Percentiles rank a stretch among this genome's conserved stretches.
These are phyloP conservation scores for Naganishia liquefaciens DNA, from an alignment of 1,284 basidiomycete genomes.

Conservation along the genomic window DNA sequence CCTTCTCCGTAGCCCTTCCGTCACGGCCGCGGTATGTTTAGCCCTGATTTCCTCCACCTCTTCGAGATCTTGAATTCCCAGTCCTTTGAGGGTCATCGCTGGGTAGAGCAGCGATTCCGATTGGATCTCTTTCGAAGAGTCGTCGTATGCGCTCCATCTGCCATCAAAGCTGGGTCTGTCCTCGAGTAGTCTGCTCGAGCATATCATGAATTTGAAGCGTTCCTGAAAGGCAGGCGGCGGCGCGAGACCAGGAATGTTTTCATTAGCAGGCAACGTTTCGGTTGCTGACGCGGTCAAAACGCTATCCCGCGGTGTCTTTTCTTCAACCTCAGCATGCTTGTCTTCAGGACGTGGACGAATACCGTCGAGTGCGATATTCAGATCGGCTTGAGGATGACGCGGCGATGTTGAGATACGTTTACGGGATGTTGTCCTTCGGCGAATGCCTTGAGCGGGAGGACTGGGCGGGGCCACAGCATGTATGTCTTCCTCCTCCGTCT, in stretches of 20 bases:
- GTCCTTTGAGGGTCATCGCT: conserved; percentile 4
- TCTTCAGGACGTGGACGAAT: background rate
- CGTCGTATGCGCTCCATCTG: background rate
- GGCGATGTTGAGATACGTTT: background rate
- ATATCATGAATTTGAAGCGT: conserved; percentile 28
- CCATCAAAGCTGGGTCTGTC: conserved; percentile 17
- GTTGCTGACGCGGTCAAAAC: background rate
- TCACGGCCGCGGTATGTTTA: background rate
- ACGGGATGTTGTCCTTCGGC: background rate
- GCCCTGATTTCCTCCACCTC: background rate
- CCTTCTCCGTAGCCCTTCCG: background rate
- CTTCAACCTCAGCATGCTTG: background rate
- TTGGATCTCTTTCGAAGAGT: too few relatives aligned
- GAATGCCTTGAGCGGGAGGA: too few relatives aligned
- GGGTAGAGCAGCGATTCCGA: too few relatives aligned
- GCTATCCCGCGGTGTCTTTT: background rate
- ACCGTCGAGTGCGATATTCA: background rate
- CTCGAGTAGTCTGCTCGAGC: conserved; percentile 29
- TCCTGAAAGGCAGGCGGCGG: conserved; percentile 31
- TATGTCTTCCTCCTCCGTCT: too few relatives aligned
- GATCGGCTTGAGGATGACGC: background rate
- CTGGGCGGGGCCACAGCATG: too few relatives aligned
- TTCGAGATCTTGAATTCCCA: conserved; percentile 4
- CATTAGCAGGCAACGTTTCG: background rate
- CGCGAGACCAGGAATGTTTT: background rate